phyloP scores from a whole-genome alignment of 2,329 filamentous ascomycete genomes.

The Cladosporium sp. region DNA sequence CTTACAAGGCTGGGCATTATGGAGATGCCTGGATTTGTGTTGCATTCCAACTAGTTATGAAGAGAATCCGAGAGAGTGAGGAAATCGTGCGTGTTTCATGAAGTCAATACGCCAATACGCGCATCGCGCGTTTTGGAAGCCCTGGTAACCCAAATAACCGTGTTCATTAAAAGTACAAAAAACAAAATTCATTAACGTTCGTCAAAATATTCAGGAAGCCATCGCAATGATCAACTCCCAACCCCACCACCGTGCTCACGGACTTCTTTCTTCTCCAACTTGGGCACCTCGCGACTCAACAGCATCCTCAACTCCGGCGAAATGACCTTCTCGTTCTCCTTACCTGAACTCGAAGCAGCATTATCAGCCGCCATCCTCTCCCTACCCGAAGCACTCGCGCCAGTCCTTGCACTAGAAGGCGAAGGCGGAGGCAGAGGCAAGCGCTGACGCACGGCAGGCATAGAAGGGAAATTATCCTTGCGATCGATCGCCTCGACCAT shows the following conservation, averaged over 20 bases:
- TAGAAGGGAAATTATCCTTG: conserved; percentile 74
- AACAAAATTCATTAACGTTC: background rate
- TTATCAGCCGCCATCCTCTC: conserved; percentile 32
- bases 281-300: conserved; percentile 57
- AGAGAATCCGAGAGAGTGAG: too few relatives aligned
- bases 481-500: conserved; percentile 90
- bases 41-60: too few relatives aligned
- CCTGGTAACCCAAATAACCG: too few relatives aligned
- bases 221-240: conserved; percentile 11
- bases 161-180: too few relatives aligned
- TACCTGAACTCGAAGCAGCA: conserved; percentile 27
- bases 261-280: conserved; percentile 44
- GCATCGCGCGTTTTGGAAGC: too few relatives aligned
- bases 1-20: too few relatives aligned
- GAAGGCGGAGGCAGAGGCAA: conserved; percentile 34
- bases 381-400: conserved; percentile 34
- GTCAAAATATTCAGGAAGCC: background rate
- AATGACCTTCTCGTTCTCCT: conserved; percentile 48
- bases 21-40: too few relatives aligned
- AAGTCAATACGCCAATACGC: too few relatives aligned
- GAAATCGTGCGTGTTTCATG: too few relatives aligned
- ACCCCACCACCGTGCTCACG: conserved; percentile 42
- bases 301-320: conserved; percentile 59
- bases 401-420: conserved; percentile 15
- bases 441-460: conserved; percentile 46